phyloP scores from a whole-genome alignment of 768 basidiomycete species.

The Mycena sanguinolenta region DNA sequence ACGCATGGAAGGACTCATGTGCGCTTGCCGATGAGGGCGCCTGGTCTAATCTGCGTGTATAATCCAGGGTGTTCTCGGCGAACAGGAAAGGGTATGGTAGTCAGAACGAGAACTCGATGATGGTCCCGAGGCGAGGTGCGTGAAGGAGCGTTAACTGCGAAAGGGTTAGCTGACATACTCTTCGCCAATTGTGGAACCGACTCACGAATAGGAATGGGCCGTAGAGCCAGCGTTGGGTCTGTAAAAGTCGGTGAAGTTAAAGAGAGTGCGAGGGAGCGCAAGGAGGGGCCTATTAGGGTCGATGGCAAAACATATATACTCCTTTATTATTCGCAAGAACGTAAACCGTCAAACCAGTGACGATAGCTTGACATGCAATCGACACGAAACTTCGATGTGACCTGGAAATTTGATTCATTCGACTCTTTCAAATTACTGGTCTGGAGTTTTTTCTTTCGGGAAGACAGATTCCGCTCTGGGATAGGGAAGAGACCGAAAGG shows the following conservation, averaged over 20 bases:
- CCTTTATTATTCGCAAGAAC: not conserved
- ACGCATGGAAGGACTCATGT: not conserved
- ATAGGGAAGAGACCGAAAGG: not conserved
- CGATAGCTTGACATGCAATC: too few relatives aligned
- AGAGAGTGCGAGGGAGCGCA: not conserved
- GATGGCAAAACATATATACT: not conserved
- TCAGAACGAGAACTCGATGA: not conserved
- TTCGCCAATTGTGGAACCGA: not conserved
- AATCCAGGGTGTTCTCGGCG: constrained; percentile 1
- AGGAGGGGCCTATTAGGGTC: not conserved
- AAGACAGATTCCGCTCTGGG: not conserved
- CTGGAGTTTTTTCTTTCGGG: too few relatives aligned
- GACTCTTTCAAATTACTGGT: too few relatives aligned
- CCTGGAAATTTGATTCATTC: too few relatives aligned
- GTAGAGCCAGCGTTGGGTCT: too few relatives aligned
- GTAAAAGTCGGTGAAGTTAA: too few relatives aligned
- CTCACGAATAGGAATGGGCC: constrained; percentile 7
- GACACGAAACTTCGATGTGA: too few relatives aligned
- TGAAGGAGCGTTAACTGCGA: constrained; percentile 18
- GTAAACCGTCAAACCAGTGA: not conserved
- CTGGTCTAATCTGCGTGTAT: not conserved
- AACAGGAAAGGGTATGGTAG: constrained; percentile 6
- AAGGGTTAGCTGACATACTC: not conserved
- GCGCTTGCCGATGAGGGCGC: not conserved
- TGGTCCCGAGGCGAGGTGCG: constrained; percentile 11